These are phyloP conservation scores for Coemansia sp. DNA, from an alignment of 192 early-diverging fungal species.

Conservation along the genomic window DNA sequence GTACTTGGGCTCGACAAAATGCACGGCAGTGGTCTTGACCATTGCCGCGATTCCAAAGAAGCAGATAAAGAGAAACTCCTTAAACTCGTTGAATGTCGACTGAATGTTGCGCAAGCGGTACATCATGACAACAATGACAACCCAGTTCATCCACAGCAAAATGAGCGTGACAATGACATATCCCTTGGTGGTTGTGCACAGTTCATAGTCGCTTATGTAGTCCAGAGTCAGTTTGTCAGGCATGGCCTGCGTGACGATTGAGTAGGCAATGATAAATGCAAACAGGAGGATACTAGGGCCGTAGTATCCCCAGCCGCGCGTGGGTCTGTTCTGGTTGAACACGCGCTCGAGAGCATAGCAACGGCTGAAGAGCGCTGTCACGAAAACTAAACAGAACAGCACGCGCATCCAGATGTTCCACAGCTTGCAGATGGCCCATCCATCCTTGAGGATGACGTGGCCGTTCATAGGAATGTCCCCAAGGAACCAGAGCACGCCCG, in stretches of 20 bases:
- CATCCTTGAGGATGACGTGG: constrained; percentile 13
- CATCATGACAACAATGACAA: constrained; percentile 24
- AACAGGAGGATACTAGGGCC: too few species aligned
- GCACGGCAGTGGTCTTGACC: constrained; percentile 18
- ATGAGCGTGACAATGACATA: constrained; percentile 21
- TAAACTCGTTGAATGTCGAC: constrained; percentile 51
- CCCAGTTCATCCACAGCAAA: constrained; percentile 39
- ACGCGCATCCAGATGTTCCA: constrained; percentile 46
- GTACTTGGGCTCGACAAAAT: constrained; percentile 8
- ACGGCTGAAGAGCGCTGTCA: constrained; percentile 29
- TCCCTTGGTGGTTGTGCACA: constrained; percentile 16
- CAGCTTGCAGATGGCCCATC: constrained; percentile 35
- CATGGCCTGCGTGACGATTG: too few species aligned
- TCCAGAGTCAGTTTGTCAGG: too few species aligned
- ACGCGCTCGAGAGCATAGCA: constrained; percentile 46
- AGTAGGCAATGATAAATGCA: too few species aligned
- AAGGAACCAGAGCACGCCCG: constrained; percentile 43
- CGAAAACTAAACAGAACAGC: constrained; percentile 30
- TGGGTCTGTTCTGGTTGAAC: constrained; percentile 47
- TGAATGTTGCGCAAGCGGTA: constrained; percentile 50
- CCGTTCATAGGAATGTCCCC: constrained; percentile 38
- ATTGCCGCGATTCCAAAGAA: constrained; percentile 8
- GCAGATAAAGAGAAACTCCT: constrained; percentile 38
- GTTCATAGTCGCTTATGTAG: constrained; percentile 6
- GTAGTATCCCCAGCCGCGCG: too few species aligned